Percentiles rank a stretch among this genome's conserved stretches.
Evolutionary conservation across 2,329 filamentous ascomycete genomes (phyloP).

Genomic region (Harringtonia aguacate): DNA sequence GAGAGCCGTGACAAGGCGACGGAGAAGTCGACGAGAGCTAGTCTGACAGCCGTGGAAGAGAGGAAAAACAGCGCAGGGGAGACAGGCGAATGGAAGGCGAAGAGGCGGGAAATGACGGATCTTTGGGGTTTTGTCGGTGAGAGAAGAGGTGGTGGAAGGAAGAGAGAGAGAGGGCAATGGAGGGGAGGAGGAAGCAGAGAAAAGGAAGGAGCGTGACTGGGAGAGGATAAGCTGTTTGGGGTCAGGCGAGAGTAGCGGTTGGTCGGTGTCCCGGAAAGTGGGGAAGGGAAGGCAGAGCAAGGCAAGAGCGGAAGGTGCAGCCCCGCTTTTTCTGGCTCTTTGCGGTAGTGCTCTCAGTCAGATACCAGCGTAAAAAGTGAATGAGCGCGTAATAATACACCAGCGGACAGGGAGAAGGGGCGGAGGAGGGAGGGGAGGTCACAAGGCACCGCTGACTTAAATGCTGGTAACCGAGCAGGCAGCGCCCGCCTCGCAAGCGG

Average conservation of each 20-base stretch:
- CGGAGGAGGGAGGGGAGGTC: too few species aligned
- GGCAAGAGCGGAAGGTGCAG: neutral
- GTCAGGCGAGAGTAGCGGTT: constrained; percentile 3
- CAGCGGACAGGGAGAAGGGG: too few species aligned
- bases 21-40: neutral
- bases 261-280: constrained; percentile 6
- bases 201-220: constrained; percentile 4
- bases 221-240: constrained; percentile 1
- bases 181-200: constrained; percentile 1
- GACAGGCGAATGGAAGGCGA: too few species aligned
- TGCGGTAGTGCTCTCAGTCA: too few species aligned
- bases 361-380: too few species aligned
- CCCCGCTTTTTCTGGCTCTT: too few species aligned
- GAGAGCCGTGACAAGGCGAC: too few species aligned
- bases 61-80: too few species aligned
- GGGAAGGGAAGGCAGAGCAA: constrained; percentile 3
- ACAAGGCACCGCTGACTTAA: too few species aligned
- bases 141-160: neutral
- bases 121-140: neutral
- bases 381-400: too few species aligned
- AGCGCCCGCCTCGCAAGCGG: too few species aligned
- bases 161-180: neutral
- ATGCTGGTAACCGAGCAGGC: too few species aligned
- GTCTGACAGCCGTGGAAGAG: neutral
- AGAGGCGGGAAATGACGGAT: neutral